These are phyloP conservation scores for Eutrema yunnanense DNA, from an alignment of 345 rosid species.

Conservation along the genomic window DNA sequence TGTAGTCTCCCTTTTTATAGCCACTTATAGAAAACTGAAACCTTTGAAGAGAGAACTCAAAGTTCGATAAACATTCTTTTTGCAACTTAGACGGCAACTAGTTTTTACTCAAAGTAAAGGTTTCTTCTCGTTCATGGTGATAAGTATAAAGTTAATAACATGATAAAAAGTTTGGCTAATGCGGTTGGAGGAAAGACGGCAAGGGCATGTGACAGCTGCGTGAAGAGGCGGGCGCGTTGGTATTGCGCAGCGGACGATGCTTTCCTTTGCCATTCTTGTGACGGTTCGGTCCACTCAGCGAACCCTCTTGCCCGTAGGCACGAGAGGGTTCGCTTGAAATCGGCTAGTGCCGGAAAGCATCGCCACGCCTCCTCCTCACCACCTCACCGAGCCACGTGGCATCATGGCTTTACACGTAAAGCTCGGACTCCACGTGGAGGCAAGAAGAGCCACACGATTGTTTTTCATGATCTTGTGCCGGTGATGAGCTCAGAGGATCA, in stretches of 20 bases:
- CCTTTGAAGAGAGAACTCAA: background rate
- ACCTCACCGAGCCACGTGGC: constrained; percentile 50
- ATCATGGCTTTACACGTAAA: constrained; percentile 71
- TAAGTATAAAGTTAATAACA: constrained; percentile 25
- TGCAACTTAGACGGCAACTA: constrained; percentile 1
- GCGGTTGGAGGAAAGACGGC: constrained; percentile 79
- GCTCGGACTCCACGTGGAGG: constrained; percentile 66
- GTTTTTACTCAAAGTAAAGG: background rate
- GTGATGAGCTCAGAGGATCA: constrained; percentile 61
- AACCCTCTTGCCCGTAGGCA: constrained; percentile 78
- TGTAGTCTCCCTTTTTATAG: constrained; percentile 12
- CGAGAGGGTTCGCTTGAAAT: constrained; percentile 68
- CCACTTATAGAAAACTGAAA: constrained; percentile 11
- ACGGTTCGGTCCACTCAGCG: constrained; percentile 77
- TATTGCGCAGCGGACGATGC: constrained; percentile 95
- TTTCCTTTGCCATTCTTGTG: constrained; percentile 87
- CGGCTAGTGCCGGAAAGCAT: constrained; percentile 20
- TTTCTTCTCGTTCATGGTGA: constrained; percentile 8
- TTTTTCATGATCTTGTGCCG: constrained; percentile 52
- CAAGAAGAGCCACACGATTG: constrained; percentile 24
- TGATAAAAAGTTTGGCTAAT: constrained; percentile 45
- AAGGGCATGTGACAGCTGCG: constrained; percentile 85
- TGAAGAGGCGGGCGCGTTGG: constrained; percentile 78
- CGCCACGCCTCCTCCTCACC: constrained; percentile 6
- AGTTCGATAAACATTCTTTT: constrained; percentile 17